Percentiles rank a stretch among this genome's conserved stretches.
These are phyloP conservation scores for Alternaria sp. DNA, from an alignment of 2,329 filamentous ascomycete genomes.

Conservation along the genomic window DNA sequence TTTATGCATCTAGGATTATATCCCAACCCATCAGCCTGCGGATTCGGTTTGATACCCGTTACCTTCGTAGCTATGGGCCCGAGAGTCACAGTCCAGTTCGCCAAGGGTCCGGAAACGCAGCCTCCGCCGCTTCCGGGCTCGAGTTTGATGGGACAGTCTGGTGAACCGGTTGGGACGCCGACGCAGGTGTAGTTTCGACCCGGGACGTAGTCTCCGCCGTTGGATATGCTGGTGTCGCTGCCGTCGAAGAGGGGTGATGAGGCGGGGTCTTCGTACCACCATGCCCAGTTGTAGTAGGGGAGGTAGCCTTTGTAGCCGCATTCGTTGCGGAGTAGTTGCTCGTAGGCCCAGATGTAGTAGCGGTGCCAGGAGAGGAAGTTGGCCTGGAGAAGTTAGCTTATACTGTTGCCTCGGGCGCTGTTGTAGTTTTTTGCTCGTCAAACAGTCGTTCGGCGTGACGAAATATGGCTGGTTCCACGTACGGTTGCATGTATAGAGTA, in stretches of 20 bases:
- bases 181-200: constrained; percentile 37
- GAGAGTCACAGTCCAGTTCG: constrained; percentile 47
- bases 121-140: constrained; percentile 59
- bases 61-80: constrained; percentile 54
- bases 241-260: constrained; percentile 63
- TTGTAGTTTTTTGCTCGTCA: too few species aligned
- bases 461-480: constrained; percentile 11
- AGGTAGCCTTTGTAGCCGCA: constrained; percentile 51
- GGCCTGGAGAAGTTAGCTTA: constrained; percentile 14
- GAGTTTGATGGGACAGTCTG: neutral
- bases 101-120: constrained; percentile 61
- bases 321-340: constrained; percentile 49
- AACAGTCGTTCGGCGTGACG: neutral
- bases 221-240: constrained; percentile 54
- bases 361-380: constrained; percentile 49
- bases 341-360: constrained; percentile 51
- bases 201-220: constrained; percentile 51
- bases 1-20: constrained; percentile 47
- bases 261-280: constrained; percentile 50
- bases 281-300: constrained; percentile 61
- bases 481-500: constrained; percentile 37
- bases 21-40: constrained; percentile 28
- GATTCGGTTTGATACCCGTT: constrained; percentile 32
- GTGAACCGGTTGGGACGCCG: constrained; percentile 2
- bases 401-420: neutral